Base-by-base conservation (phyloP, 177 flowering plant species). In the Vitis hybrid region DNA sequence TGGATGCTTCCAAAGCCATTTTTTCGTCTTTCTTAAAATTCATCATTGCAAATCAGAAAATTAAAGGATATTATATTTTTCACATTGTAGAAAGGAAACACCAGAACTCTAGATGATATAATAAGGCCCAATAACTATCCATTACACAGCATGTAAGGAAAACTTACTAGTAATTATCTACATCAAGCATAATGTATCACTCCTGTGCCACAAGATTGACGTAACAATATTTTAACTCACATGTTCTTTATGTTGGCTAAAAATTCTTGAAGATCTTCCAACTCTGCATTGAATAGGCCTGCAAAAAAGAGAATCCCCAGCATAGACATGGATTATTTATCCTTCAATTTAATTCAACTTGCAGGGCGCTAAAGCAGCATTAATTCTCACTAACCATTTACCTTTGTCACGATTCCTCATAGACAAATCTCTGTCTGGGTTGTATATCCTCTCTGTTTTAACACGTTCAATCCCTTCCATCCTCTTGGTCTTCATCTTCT, bases 211-310 rank as follows among this genome's bases (percentile, higher is more conserved):
- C 30, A 51, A 18, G 56, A 21, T 4, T 51, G 30, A 6, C 21
- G 26, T 12, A 45, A 34, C n/a, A 13, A 39, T 18, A 30, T 32
- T 39, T 32, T 32, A 58, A 34, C 63, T 73, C 78, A 73, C 61
- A 72, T 70, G n/a, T 69, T 79, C 75, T 72, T 79, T 71, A 84
- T 11, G 26, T 71, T 79, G n/a, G 74, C 76, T 11, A 71, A 50
- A 73, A 84, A 78, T 55, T 72, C 78, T 75, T 77, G 69, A 62
- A 86, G 75, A 62, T 80, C 79, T 71, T 83, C 74, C 73, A 83
- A 68, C 59, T 66, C 70, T 18, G 62, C 78, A 56, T 66, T 69
- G 49, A 76, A 62, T 55, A 78, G 68, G 51, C 85, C 87, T 84
- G 70, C 71, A 79, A 66, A 67, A 52, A 68, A 55, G 60, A 60